Evolutionary conservation across 306 rosid genomes (phyloP).

Genomic region (Vachellia pachyceras): DNA sequence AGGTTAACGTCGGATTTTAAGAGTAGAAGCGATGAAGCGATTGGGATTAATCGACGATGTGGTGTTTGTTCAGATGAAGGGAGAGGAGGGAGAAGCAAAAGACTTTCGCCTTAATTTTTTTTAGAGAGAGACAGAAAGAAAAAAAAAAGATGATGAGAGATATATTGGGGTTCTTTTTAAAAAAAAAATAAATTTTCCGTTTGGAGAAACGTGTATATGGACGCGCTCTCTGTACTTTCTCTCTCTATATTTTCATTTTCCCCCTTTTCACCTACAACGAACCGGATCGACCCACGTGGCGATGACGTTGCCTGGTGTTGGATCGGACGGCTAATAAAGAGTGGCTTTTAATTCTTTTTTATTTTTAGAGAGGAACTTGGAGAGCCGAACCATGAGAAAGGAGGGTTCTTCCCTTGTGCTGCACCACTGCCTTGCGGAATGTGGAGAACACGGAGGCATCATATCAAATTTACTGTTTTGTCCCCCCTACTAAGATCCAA

Average conservation of each 20-base stretch:
- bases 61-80: constrained; percentile 41
- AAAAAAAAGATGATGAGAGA: constrained; percentile 20
- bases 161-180: constrained; percentile 25
- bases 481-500: not conserved
- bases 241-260: not conserved
- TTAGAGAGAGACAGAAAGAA: constrained; percentile 35
- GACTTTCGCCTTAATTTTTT: constrained; percentile 35
- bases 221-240: too few relatives aligned
- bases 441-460: not conserved
- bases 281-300: constrained; percentile 24
- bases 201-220: constrained; percentile 52
- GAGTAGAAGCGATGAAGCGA: constrained; percentile 56
- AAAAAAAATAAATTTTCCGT: not conserved
- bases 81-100: constrained; percentile 43
- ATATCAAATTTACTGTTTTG: not conserved
- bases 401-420: constrained; percentile 1
- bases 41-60: constrained; percentile 58
- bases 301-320: not conserved
- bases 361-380: not conserved
- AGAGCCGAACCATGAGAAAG: not conserved
- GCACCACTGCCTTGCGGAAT: not conserved
- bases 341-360: not conserved
- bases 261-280: too few relatives aligned
- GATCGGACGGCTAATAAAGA: not conserved
- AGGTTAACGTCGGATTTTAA: constrained; percentile 54